phyloP scores from a whole-genome alignment of 2,329 filamentous ascomycete species.

The Penicillium decumbens region DNA sequence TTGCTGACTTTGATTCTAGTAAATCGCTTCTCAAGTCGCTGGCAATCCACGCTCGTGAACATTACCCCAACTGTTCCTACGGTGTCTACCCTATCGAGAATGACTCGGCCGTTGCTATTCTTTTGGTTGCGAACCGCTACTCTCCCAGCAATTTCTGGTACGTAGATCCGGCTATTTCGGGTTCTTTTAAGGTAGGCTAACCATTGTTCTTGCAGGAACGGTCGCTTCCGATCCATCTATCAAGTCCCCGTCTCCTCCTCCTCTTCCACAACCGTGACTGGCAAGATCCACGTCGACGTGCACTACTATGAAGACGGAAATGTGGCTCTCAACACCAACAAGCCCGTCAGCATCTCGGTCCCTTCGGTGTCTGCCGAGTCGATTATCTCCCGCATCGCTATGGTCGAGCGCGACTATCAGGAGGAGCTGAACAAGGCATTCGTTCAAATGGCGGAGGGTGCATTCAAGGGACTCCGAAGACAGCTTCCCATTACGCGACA shows the following conservation, averaged over 20 bases:
- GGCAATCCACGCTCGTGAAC: conserved; percentile 71
- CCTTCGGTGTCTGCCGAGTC: conserved; percentile 61
- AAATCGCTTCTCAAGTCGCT: conserved; percentile 80
- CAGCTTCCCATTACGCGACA: conserved; percentile 95
- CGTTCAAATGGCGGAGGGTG: conserved; percentile 79
- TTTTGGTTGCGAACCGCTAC: conserved; percentile 94
- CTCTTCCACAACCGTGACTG: conserved; percentile 60
- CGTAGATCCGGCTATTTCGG: not conserved
- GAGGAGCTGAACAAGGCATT: conserved; percentile 93
- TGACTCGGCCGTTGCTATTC: conserved; percentile 69
- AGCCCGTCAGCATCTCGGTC: conserved; percentile 62
- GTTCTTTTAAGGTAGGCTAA: not conserved
- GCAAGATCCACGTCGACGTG: conserved; percentile 85
- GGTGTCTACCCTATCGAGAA: conserved; percentile 77
- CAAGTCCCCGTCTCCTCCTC: conserved; percentile 64
- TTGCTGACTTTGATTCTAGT: conserved; percentile 44
- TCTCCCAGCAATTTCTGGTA: conserved; percentile 97
- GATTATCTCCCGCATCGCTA: conserved; percentile 72
- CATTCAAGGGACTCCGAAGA: conserved; percentile 87
- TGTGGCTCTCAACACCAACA: conserved; percentile 85
- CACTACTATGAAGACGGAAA: conserved; percentile 99
- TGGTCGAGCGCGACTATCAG: conserved; percentile 85
- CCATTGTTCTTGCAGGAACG: conserved; percentile 60
- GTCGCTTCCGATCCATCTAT: conserved; percentile 90
- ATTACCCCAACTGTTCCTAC: conserved; percentile 76